These are phyloP conservation scores for Diaporthe nobilis DNA, from an alignment of 2,329 filamentous ascomycete genomes.

Conservation along the genomic window DNA sequence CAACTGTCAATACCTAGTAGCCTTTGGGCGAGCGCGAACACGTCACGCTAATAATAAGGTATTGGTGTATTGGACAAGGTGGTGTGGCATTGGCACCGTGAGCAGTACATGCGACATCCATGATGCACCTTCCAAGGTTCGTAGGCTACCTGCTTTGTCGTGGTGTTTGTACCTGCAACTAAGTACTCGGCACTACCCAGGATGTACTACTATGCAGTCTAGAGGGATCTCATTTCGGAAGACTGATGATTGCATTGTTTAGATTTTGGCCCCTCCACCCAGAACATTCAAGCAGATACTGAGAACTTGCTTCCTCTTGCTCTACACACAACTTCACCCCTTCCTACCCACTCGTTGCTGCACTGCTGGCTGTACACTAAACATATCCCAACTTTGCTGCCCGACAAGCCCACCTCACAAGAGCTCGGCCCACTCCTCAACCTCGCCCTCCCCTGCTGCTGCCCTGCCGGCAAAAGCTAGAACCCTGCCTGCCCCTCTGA, in stretches of 20 bases:
- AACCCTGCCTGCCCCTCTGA: slow-evolving; percentile 26
- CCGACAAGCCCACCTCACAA: slow-evolving; percentile 14
- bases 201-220: neutral
- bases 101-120: neutral
- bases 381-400: slow-evolving; percentile 5
- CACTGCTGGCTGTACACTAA: neutral
- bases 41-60: slow-evolving; percentile 22
- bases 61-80: slow-evolving; percentile 9
- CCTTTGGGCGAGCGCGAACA: slow-evolving; percentile 12
- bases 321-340: neutral
- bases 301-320: neutral
- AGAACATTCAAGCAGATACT: neutral
- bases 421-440: slow-evolving; percentile 1
- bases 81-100: neutral
- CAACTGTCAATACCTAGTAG: neutral
- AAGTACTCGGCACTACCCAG: neutral
- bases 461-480: slow-evolving; percentile 23
- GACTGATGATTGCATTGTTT: slow-evolving; percentile 21
- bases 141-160: neutral
- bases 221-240: slow-evolving; percentile 4
- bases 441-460: slow-evolving; percentile 5
- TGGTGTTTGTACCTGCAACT: neutral
- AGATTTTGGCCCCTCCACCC: slow-evolving; percentile 3
- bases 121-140: neutral
- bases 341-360: no score